Base-by-base conservation (phyloP, 495 filamentous ascomycete species). In the Hyaloscypha bicolor region DNA sequence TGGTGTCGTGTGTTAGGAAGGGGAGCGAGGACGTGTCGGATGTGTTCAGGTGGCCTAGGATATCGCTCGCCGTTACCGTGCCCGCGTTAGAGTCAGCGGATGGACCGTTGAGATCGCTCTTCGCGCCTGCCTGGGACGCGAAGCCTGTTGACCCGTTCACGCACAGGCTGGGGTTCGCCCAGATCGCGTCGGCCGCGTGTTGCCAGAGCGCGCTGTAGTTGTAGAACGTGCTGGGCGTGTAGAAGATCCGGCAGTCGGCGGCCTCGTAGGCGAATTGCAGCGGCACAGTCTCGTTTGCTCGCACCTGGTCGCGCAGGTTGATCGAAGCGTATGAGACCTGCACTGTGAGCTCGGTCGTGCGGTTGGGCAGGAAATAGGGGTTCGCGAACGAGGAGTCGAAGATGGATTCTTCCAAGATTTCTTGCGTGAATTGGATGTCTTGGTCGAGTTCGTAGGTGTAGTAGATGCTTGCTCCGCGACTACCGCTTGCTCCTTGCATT, bases 241-340 rank as follows among this genome's bases (percentile, higher is more conserved):
- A 86, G 68, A 84, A 86, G 66, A 86, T 77, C 11, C 83, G 74
- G 75, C 85, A 87, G 65, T 83, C 78, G 14, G 84, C 82, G 6
- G 83, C 73, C 62, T 85, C 78, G 71, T 84, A 82, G 11, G 76
- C 57, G 73, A 86, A 86, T 68, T 87, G 85, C 14, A 86, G 70
- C 8, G 84, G 84, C 0, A 74, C 78, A 4, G 57, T 58, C n/a
- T 62, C 56, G 35, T 55, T 29, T 51, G 72, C 59, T 25, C 76
- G 76, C 55, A 82, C 65, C 57, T 78, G 73, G 60, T 82, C 80
- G 25, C 77, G 74, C 33, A 81, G 72, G 60, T 81, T 82, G 65
- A 82, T 60, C 16, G 58, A 63, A 4, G 75, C 75, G 29, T 65
- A 73, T 37, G 66, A 65, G 51, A 80, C 58, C 55, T 70, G 74